A percentile compares a stretch with the other conserved stretches of the same genome.
Conservation (phyloP, 2,329 filamentous ascomycete species). For the Colletotrichum musicola region DNA sequence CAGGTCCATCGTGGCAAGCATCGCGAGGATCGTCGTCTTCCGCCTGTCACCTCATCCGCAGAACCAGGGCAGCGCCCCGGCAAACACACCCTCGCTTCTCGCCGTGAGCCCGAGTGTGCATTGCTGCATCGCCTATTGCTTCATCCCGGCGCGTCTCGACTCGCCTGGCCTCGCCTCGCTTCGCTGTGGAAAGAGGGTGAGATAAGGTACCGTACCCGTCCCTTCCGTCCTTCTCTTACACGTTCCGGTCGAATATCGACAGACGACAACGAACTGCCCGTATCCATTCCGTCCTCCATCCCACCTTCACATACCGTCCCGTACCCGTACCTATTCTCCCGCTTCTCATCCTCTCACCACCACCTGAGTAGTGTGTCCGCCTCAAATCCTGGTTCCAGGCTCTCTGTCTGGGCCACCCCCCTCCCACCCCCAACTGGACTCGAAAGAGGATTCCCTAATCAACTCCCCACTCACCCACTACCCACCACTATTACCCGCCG, state of each 20-base stretch:
- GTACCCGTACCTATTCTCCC: neutral
- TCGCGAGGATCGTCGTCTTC: slow-evolving; percentile 7
- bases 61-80: slow-evolving; percentile 23
- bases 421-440: neutral
- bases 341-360: too few relatives aligned
- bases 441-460: slow-evolving; percentile 23
- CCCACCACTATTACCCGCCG: slow-evolving; percentile 15
- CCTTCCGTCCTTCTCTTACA: neutral
- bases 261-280: too few relatives aligned
- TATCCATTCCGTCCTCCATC: neutral
- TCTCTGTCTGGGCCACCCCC: too few relatives aligned
- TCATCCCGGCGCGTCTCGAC: neutral
- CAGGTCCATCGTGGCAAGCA: slow-evolving; percentile 2
- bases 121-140: too few relatives aligned
- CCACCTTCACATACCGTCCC: neutral
- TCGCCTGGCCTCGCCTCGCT: neutral
- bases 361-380: too few relatives aligned
- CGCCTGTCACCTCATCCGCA: neutral
- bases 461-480: slow-evolving; percentile 21
- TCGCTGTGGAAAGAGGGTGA: neutral
- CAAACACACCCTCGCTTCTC: neutral
- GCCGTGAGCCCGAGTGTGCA: neutral
- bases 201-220: slow-evolving; percentile 29
- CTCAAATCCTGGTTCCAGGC: too few relatives aligned
- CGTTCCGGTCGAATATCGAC: too few relatives aligned